These are phyloP conservation scores for Metschnikowia peoriensis DNA, from an alignment of 805 yeast genomes.

Conservation along the genomic window DNA sequence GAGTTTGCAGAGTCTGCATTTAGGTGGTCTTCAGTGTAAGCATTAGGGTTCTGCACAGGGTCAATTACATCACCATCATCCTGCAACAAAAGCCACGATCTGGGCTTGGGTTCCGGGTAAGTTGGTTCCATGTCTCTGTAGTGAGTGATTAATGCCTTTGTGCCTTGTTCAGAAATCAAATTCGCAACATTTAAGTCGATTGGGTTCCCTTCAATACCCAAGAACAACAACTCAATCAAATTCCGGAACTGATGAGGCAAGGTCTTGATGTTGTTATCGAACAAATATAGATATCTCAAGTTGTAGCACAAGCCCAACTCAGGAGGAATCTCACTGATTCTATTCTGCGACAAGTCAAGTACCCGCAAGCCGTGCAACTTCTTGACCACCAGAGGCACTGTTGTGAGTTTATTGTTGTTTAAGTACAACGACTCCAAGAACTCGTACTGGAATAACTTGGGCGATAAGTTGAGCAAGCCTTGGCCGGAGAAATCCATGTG, in stretches of 20 bases:
- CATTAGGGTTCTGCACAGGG: slow-evolving; percentile 30
- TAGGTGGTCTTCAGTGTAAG: slow-evolving; percentile 29
- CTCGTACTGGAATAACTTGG: slow-evolving; percentile 72
- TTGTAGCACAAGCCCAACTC: slow-evolving; percentile 83
- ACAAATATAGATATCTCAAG: slow-evolving; percentile 76
- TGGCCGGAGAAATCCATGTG: slow-evolving; percentile 91
- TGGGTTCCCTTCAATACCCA: slow-evolving; percentile 94
- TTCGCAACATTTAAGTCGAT: slow-evolving; percentile 63
- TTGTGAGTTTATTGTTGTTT: slow-evolving; percentile 76
- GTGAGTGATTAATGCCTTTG: slow-evolving; percentile 75
- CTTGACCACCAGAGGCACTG: slow-evolving; percentile 66
- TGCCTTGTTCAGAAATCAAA: slow-evolving; percentile 76
- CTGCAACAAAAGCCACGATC: slow-evolving; percentile 80
- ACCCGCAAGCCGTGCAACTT: slow-evolving; percentile 72
- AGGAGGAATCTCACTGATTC: slow-evolving; percentile 67
- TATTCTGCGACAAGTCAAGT: slow-evolving; percentile 80
- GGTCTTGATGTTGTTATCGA: slow-evolving; percentile 76
- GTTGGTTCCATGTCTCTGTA: slow-evolving; percentile 81
- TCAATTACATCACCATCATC: slow-evolving; percentile 67
- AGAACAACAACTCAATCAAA: slow-evolving; percentile 75
- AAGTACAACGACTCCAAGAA: slow-evolving; percentile 85
- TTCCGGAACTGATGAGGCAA: slow-evolving; percentile 87
- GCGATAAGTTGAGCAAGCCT: slow-evolving; percentile 67
- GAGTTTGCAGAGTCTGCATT: slow-evolving; percentile 28
- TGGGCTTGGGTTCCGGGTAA: slow-evolving; percentile 60